A percentile compares a stretch with the other conserved stretches of the same genome.
These are phyloP conservation scores for Nakazawaea sp. DNA, from an alignment of 805 yeast species.

Conservation along the genomic window DNA sequence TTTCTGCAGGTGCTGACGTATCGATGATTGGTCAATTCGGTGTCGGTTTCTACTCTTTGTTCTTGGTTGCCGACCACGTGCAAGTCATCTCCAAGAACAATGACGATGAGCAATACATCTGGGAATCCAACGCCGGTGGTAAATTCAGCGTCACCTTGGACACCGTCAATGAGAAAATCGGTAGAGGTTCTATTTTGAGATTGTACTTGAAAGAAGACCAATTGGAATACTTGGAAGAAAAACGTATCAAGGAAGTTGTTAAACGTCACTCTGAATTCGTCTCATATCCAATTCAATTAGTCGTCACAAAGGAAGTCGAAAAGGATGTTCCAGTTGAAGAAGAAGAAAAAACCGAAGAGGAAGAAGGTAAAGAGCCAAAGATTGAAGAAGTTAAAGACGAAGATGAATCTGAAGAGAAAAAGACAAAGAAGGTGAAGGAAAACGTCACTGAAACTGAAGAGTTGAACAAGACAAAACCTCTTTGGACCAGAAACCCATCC, in stretches of 20 bases:
- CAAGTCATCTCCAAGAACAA: conserved; percentile 98
- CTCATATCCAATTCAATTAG: conserved; percentile 97
- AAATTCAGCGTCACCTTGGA: conserved; percentile 95
- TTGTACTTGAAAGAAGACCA: conserved; percentile 98
- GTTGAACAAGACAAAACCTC: conserved; percentile 96
- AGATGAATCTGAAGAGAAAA: conserved; percentile 63
- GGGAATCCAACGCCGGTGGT: conserved; percentile 99
- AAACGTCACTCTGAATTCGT: conserved; percentile 99
- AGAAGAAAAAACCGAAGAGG: conserved; percentile 50
- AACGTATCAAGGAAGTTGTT: conserved; percentile 98
- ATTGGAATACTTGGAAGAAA: conserved; percentile 97
- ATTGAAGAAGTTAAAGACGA: conserved; percentile 71
- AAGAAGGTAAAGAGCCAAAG: conserved; percentile 52
- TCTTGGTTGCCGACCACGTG: conserved; percentile 98
- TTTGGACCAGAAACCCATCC: conserved; percentile 98
- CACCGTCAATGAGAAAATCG: conserved; percentile 74
- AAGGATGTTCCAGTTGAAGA: conserved; percentile 90
- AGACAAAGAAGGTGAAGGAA: conserved; percentile 89
- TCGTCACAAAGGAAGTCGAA: conserved; percentile 98
- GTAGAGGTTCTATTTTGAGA: conserved; percentile 95
- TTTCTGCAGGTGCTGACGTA: conserved; percentile 99
- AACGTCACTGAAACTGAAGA: conserved; percentile 94
- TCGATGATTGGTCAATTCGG: conserved; percentile 99
- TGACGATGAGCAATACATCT: conserved; percentile 98
- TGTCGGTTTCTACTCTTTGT: conserved; percentile 99